phyloP scores from a whole-genome alignment of 2,329 filamentous ascomycete genomes.

The Colletotrichum endophyticum region DNA sequence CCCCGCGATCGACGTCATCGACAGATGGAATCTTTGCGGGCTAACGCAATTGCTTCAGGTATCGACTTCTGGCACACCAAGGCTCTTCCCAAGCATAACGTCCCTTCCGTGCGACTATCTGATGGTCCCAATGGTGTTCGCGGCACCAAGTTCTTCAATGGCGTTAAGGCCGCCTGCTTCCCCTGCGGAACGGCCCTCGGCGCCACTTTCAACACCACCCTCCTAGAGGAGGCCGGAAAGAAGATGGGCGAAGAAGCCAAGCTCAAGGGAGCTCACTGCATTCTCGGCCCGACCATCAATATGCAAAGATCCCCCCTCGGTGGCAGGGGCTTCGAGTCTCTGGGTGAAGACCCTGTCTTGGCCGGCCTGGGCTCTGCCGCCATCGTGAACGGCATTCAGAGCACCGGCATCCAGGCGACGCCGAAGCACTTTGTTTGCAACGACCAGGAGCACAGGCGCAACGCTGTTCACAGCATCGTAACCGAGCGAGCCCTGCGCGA shows the following conservation, averaged over 20 bases:
- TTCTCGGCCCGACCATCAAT: conserved; percentile 68
- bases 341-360: conserved; percentile 63
- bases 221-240: conserved; percentile 55
- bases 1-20: background rate
- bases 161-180: conserved; percentile 63
- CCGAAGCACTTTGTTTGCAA: conserved; percentile 69
- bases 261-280: conserved; percentile 61
- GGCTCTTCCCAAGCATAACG: conserved; percentile 60
- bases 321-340: conserved; percentile 64
- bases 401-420: conserved; percentile 59
- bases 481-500: conserved; percentile 62
- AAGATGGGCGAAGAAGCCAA: conserved; percentile 59
- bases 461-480: conserved; percentile 59
- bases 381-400: conserved; percentile 60
- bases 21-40: background rate
- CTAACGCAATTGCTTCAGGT: conserved; percentile 39
- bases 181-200: conserved; percentile 64
- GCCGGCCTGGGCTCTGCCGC: conserved; percentile 59
- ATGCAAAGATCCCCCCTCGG: conserved; percentile 66
- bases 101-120: conserved; percentile 68
- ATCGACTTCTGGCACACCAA: conserved; percentile 75
- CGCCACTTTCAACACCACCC: conserved; percentile 60
- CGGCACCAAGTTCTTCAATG: conserved; percentile 72
- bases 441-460: conserved; percentile 64
- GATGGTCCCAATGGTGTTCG: conserved; percentile 75